phyloP scores from a whole-genome alignment of 306 rosid genomes.

The Vigna radiata region DNA sequence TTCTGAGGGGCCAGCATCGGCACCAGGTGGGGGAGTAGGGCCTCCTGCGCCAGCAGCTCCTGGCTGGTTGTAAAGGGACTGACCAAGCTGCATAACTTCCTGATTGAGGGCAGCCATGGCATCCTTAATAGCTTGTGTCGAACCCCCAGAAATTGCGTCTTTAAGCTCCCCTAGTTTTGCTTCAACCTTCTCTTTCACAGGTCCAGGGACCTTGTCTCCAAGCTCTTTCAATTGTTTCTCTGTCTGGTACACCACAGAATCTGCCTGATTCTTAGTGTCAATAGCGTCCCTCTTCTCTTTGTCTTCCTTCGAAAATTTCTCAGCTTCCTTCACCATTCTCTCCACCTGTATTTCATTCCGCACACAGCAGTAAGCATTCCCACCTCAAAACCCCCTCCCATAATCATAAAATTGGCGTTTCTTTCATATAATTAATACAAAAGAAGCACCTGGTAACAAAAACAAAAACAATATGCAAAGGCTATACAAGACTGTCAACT shows the following conservation, averaged over 20 bases:
- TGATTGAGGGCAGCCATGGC: constrained; percentile 93
- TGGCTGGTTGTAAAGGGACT: constrained; percentile 89
- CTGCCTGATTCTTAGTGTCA: constrained; percentile 94
- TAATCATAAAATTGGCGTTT: background rate
- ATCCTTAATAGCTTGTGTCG: constrained; percentile 81
- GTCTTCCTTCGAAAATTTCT: constrained; percentile 82
- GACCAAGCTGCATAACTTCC: constrained; percentile 96
- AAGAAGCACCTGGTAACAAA: background rate
- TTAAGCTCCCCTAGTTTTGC: constrained; percentile 82
- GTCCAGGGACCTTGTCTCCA: constrained; percentile 90
- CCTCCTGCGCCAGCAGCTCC: constrained; percentile 71
- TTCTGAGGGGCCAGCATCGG: constrained; percentile 73
- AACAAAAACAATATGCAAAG: background rate
- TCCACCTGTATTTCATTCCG: constrained; percentile 64
- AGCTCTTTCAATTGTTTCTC: constrained; percentile 94
- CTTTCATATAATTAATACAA: background rate
- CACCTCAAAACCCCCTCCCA: background rate
- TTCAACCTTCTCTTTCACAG: constrained; percentile 94
- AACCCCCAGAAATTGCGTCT: constrained; percentile 78
- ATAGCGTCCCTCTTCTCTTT: constrained; percentile 93
- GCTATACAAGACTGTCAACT: background rate
- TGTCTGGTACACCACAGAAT: constrained; percentile 91
- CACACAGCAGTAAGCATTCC: background rate
- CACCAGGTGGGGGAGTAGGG: constrained; percentile 62
- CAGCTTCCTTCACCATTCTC: constrained; percentile 84